A percentile compares a stretch with the other conserved stretches of the same genome.
These are phyloP conservation scores for Boehmeria nivea DNA, from an alignment of 306 rosid genomes.

Conservation along the genomic window DNA sequence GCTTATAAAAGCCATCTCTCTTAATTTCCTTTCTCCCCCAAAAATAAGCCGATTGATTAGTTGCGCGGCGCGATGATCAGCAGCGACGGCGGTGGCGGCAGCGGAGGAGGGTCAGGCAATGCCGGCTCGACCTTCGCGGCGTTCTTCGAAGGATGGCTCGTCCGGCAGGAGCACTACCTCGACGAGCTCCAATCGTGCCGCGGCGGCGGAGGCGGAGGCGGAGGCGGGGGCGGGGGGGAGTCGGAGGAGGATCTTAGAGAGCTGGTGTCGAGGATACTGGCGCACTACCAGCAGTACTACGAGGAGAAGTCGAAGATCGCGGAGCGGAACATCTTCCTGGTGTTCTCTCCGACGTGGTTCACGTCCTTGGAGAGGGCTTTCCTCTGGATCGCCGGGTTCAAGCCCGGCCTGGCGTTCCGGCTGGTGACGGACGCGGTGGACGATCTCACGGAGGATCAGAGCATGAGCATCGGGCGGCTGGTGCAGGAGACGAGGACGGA, in stretches of 20 bases:
- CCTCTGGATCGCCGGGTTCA: conserved; percentile 74
- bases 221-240: conserved; percentile 8
- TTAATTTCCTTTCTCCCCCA: too few species aligned
- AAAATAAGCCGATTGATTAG: too few species aligned
- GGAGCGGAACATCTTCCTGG: conserved; percentile 35
- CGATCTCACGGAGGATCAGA: conserved; percentile 48
- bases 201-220: not conserved
- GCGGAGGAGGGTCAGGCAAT: conserved; percentile 6
- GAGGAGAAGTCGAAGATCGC: conserved; percentile 56
- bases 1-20: too few species aligned
- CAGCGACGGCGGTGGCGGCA: not conserved
- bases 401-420: conserved; percentile 43
- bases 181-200: conserved; percentile 47
- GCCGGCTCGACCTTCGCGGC: conserved; percentile 33
- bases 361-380: conserved; percentile 42
- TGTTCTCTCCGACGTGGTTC: conserved; percentile 68
- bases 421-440: conserved; percentile 31
- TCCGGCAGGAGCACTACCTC: conserved; percentile 48
- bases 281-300: conserved; percentile 70
- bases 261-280: conserved; percentile 35
- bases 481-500: conserved; percentile 34
- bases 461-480: conserved; percentile 21
- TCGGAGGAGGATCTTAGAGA: conserved; percentile 29
- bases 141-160: conserved; percentile 59
- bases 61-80: not conserved